Evolutionary conservation across 371 early-diverging fungal genomes (phyloP).

Genomic region (Saksenaea oblongispora): DNA sequence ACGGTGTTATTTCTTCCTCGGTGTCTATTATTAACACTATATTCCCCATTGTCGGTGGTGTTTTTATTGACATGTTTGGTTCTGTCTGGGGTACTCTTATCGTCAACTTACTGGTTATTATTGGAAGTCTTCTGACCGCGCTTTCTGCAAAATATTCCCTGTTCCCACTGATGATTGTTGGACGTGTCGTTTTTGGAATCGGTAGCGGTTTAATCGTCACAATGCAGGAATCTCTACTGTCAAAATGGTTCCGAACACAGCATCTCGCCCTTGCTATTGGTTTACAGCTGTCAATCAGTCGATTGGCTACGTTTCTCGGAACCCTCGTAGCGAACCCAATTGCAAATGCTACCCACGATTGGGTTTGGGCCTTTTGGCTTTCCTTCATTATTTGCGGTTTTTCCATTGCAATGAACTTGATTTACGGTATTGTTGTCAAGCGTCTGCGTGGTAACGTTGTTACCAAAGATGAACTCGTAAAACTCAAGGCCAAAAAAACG

Average conservation of each 20-base stretch:
- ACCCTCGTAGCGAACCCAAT: slow-evolving; percentile 49
- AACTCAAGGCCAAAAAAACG: slow-evolving; percentile 33
- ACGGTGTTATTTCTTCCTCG: slow-evolving; percentile 52
- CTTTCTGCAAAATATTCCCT: slow-evolving; percentile 39
- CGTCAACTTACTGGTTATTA: slow-evolving; percentile 40
- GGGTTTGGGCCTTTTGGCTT: slow-evolving; percentile 58
- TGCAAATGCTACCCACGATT: slow-evolving; percentile 40
- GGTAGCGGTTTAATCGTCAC: slow-evolving; percentile 59
- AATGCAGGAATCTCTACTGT: slow-evolving; percentile 59
- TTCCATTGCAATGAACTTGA: slow-evolving; percentile 44
- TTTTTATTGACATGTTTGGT: slow-evolving; percentile 53
- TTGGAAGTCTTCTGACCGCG: slow-evolving; percentile 51
- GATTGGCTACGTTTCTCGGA: slow-evolving; percentile 52
- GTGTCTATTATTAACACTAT: slow-evolving; percentile 57
- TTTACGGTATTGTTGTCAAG: slow-evolving; percentile 45
- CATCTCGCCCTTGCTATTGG: slow-evolving; percentile 41
- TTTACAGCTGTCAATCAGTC: slow-evolving; percentile 56
- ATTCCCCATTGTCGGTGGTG: slow-evolving; percentile 55
- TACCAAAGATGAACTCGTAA: slow-evolving; percentile 22
- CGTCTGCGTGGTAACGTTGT: slow-evolving; percentile 33
- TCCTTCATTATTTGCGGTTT: slow-evolving; percentile 49
- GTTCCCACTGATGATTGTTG: slow-evolving; percentile 48
- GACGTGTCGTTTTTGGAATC: slow-evolving; percentile 56
- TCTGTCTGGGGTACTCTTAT: slow-evolving; percentile 50
- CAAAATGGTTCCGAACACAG: slow-evolving; percentile 59